Conservation (phyloP, 768 basidiomycete species). For the Naganishia friedmannii region DNA sequence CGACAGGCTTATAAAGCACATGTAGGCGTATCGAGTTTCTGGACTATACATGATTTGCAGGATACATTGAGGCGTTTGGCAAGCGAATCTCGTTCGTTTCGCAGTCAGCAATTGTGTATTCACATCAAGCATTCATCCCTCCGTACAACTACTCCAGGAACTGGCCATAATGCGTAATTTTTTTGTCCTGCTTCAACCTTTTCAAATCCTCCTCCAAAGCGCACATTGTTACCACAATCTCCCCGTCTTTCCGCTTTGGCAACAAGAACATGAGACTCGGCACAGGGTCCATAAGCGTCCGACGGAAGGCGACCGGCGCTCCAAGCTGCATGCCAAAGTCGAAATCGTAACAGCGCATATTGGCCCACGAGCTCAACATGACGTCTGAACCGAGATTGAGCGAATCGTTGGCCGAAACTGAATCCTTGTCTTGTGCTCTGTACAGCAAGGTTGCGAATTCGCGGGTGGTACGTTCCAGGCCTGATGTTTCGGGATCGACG, state of each 20-base stretch:
- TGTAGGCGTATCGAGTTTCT: too few relatives aligned
- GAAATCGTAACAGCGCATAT: constrained; percentile 25
- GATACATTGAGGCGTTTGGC: too few relatives aligned
- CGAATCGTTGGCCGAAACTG: not conserved
- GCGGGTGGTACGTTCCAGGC: constrained; percentile 11
- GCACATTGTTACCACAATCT: not conserved
- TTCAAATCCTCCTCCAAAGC: constrained; percentile 8
- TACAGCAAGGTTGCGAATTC: constrained; percentile 27
- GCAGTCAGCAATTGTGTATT: too few relatives aligned
- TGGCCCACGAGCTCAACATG: constrained; percentile 33
- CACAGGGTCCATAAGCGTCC: constrained; percentile 6
- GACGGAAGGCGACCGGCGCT: constrained; percentile 19
- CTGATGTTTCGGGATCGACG: constrained; percentile 24
- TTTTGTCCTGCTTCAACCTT: constrained; percentile 3
- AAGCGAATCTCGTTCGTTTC: too few relatives aligned
- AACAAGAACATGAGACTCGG: constrained; percentile 16
- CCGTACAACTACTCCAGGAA: constrained; percentile 1
- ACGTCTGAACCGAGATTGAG: constrained; percentile 23
- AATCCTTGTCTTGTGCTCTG: constrained; percentile 28
- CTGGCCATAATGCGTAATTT: constrained; percentile 12
- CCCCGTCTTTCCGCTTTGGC: constrained; percentile 17
- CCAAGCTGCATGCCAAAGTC: constrained; percentile 30
- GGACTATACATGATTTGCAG: too few relatives aligned
- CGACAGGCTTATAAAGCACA: too few relatives aligned
- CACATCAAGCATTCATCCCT: not conserved